Percentiles rank a stretch among this genome's conserved stretches.
phyloP scores from a whole-genome alignment of 306 rosid species.

The Astragalus glycyphyllos region DNA sequence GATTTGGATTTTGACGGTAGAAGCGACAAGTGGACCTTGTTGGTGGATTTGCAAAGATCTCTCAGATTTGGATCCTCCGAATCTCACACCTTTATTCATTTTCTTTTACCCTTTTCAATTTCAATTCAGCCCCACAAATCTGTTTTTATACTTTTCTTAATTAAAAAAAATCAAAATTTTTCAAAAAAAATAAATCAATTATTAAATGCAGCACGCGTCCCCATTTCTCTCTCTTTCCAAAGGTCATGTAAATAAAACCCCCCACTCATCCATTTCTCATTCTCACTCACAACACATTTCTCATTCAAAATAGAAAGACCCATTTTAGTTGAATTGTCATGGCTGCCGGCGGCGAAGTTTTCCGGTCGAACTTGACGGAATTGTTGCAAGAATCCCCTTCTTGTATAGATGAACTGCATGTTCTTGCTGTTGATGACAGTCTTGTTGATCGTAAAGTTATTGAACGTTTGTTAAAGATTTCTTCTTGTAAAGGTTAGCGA shows the following conservation, averaged over 20 bases:
- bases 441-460: slow-evolving; percentile 84
- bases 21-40: slow-evolving; percentile 61
- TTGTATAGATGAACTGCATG: slow-evolving; percentile 60
- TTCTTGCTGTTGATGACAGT: slow-evolving; percentile 93
- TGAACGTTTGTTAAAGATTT: slow-evolving; percentile 73
- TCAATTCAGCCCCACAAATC: slow-evolving; percentile 40
- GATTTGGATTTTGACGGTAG: slow-evolving; percentile 59
- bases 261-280: slow-evolving; percentile 20
- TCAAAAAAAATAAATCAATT: too few species aligned
- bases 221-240: neutral
- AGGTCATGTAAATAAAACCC: slow-evolving; percentile 14
- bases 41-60: slow-evolving; percentile 76
- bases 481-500: slow-evolving; percentile 78
- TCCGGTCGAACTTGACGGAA: slow-evolving; percentile 51
- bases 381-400: slow-evolving; percentile 43
- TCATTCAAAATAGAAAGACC: neutral
- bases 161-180: too few species aligned
- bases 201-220: slow-evolving; percentile 1
- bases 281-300: neutral
- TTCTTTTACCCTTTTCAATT: slow-evolving; percentile 22
- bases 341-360: slow-evolving; percentile 55
- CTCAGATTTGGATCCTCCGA: slow-evolving; percentile 85
- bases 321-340: slow-evolving; percentile 30
- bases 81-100: slow-evolving; percentile 68
- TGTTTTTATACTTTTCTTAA: neutral